phyloP scores from a whole-genome alignment of 805 yeast genomes.

The Kodamaea jinghongensis region DNA sequence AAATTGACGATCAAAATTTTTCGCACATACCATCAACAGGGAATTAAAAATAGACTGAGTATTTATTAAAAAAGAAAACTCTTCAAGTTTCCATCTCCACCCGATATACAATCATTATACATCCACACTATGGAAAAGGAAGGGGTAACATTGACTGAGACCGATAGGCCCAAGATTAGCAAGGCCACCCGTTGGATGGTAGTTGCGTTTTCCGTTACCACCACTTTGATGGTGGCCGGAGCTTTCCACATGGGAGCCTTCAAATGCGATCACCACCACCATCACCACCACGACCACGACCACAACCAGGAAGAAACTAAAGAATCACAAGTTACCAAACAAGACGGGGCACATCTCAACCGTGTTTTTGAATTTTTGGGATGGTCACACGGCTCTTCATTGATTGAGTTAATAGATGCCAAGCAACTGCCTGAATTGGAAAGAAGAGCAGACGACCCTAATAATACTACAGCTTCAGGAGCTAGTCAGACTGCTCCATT shows the following conservation, averaged over 20 bases:
- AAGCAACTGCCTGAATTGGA: neutral
- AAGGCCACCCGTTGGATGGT: constrained; percentile 1
- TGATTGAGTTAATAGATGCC: too few relatives aligned
- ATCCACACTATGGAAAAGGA: constrained; percentile 6
- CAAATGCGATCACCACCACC: neutral
- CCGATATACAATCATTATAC: too few relatives aligned
- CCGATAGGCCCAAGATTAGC: neutral
- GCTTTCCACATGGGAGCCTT: neutral
- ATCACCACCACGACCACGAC: neutral
- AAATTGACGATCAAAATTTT: constrained; percentile 6
- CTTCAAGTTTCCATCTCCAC: too few relatives aligned
- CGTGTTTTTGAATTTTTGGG: constrained; percentile 1
- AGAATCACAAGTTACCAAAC: too few relatives aligned
- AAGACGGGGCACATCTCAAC: too few relatives aligned
- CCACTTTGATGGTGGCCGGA: constrained; percentile 1
- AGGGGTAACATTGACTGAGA: neutral
- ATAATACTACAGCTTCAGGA: constrained; percentile 25
- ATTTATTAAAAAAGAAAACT: too few relatives aligned
- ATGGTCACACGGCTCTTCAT: neutral
- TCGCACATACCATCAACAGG: constrained; percentile 3
- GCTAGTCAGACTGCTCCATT: constrained; percentile 8
- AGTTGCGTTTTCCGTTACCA: constrained; percentile 1
- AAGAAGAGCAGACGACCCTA: constrained; percentile 9
- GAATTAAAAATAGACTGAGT: neutral
- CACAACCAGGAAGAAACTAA: too few relatives aligned